Conservation (phyloP, 2,329 filamentous ascomycete species). For the Scortechinia acanthostroma region DNA sequence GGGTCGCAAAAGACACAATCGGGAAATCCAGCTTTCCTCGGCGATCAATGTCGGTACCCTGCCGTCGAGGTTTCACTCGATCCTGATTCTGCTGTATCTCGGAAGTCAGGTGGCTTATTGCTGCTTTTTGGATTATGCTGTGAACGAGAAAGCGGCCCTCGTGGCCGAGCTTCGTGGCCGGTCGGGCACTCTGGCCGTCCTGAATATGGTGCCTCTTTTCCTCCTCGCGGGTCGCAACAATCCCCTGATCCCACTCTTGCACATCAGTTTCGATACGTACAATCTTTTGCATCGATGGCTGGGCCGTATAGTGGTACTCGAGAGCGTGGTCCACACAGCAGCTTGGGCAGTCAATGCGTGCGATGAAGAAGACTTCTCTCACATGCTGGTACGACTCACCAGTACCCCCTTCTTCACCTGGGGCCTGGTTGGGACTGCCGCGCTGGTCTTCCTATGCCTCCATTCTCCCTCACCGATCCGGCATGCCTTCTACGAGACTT, state of each 20-base stretch:
- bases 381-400: conserved; percentile 43
- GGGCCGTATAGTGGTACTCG: conserved; percentile 65
- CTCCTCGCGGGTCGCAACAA: conserved; percentile 90
- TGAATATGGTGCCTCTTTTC: conserved; percentile 89
- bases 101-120: conserved; percentile 56
- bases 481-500: conserved; percentile 35
- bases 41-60: conserved; percentile 24
- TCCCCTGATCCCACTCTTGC: conserved; percentile 72
- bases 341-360: conserved; percentile 71
- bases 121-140: conserved; percentile 51
- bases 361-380: conserved; percentile 53
- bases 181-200: conserved; percentile 72
- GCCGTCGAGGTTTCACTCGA: conserved; percentile 43
- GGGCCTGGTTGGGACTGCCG: conserved; percentile 32
- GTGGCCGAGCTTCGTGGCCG: conserved; percentile 79
- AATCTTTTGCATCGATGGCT: conserved; percentile 84
- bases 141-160: conserved; percentile 51
- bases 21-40: conserved; percentile 21
- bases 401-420: conserved; percentile 57
- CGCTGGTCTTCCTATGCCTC: conserved; percentile 26
- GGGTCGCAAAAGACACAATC: conserved; percentile 23
- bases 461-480: conserved; percentile 33
- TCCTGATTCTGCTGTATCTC: conserved; percentile 48
- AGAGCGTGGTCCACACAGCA: conserved; percentile 63
- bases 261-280: conserved; percentile 92